These are phyloP conservation scores for Chamaecrista fasciculata DNA, from an alignment of 306 rosid species.

Conservation along the genomic window DNA sequence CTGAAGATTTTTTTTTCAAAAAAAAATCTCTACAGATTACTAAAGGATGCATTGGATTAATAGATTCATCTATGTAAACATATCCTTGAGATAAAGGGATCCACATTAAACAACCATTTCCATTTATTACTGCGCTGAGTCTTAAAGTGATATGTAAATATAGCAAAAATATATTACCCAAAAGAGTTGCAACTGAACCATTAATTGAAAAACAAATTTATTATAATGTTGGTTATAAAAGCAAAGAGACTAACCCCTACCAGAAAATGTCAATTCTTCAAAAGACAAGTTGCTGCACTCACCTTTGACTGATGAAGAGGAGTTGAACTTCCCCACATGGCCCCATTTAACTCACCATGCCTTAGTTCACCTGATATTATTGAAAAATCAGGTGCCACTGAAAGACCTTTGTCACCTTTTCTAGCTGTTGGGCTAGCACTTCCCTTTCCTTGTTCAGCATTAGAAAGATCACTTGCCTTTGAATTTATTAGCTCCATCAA, in stretches of 20 bases:
- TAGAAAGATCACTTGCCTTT: slow-evolving; percentile 53
- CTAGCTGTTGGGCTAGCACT: slow-evolving; percentile 20
- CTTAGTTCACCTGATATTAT: slow-evolving; percentile 39
- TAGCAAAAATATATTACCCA: neutral
- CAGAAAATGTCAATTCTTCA: slow-evolving; percentile 1
- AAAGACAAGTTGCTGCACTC: slow-evolving; percentile 37
- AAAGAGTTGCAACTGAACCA: neutral
- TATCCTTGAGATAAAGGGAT: neutral
- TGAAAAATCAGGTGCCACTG: slow-evolving; percentile 27
- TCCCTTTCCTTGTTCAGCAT: slow-evolving; percentile 38
- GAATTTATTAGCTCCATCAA: slow-evolving; percentile 68
- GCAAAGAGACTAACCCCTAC: slow-evolving; percentile 5
- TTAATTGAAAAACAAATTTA: neutral
- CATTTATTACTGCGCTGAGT: neutral
- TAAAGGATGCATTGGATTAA: neutral
- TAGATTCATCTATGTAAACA: neutral
- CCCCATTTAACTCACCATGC: slow-evolving; percentile 39
- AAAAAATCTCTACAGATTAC: neutral
- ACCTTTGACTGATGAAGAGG: slow-evolving; percentile 52
- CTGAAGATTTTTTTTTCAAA: no score
- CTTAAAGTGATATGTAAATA: slow-evolving; percentile 5
- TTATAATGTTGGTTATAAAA: neutral
- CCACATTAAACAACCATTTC: neutral
- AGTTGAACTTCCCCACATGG: slow-evolving; percentile 50
- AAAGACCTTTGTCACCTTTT: slow-evolving; percentile 41